Evolutionary conservation across 257 asterid genomes (phyloP).

Genomic region (Anisodus acutangulus): DNA sequence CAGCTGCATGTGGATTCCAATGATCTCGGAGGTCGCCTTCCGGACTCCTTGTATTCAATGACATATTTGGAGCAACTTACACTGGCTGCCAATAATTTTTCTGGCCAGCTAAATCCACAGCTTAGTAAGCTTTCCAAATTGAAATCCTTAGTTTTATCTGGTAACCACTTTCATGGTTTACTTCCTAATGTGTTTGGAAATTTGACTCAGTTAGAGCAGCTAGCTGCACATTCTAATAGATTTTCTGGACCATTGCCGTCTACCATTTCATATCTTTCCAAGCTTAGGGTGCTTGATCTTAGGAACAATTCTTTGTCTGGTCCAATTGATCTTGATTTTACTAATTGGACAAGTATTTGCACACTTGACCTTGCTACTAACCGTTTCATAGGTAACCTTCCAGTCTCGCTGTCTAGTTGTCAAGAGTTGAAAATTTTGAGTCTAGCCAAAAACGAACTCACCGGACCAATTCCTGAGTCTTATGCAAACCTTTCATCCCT

Average conservation of each 20-base stretch:
- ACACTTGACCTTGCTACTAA: slow-evolving; percentile 79
- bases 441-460: slow-evolving; percentile 67
- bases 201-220: slow-evolving; percentile 60
- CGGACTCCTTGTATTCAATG: slow-evolving; percentile 59
- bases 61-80: slow-evolving; percentile 72
- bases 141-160: slow-evolving; percentile 50
- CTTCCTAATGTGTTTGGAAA: slow-evolving; percentile 84
- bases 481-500: slow-evolving; percentile 76
- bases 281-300: slow-evolving; percentile 72
- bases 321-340: slow-evolving; percentile 63
- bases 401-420: slow-evolving; percentile 66
- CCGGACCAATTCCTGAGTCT: slow-evolving; percentile 63
- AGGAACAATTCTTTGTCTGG: slow-evolving; percentile 79
- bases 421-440: slow-evolving; percentile 60
- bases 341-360: slow-evolving; percentile 54
- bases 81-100: slow-evolving; percentile 59
- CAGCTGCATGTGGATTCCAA: slow-evolving; percentile 66
- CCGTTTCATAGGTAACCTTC: slow-evolving; percentile 66
- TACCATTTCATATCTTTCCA: slow-evolving; percentile 61
- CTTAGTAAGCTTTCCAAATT: slow-evolving; percentile 78
- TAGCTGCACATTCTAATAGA: slow-evolving; percentile 71
- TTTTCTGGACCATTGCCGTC: slow-evolving; percentile 75
- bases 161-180: slow-evolving; percentile 64
- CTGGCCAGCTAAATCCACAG: slow-evolving; percentile 66
- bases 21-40: slow-evolving; percentile 66